phyloP scores from a whole-genome alignment of 352 stramenopile genomes.

The Phytophthora macrochlamydospora region DNA sequence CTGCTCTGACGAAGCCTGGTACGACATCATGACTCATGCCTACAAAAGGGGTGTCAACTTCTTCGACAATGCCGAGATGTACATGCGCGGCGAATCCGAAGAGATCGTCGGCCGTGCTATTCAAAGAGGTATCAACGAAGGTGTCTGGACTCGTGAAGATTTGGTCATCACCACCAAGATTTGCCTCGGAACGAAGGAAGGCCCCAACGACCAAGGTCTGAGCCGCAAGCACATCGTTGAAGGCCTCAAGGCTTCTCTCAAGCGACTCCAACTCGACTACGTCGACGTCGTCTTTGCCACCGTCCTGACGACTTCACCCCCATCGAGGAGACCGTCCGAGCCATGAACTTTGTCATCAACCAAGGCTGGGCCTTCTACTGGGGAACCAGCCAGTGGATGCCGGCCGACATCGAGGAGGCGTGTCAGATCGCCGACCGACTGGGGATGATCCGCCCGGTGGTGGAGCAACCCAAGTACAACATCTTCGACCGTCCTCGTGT shows the following conservation, averaged over 20 bases:
- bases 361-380: slow-evolving; percentile 32
- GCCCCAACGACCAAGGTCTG: slow-evolving; percentile 16
- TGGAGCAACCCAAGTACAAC: slow-evolving; percentile 72
- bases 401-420: slow-evolving; percentile 59
- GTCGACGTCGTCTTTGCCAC: slow-evolving; percentile 42
- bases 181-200: slow-evolving; percentile 29
- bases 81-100: slow-evolving; percentile 28
- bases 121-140: slow-evolving; percentile 31
- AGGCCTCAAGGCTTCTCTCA: slow-evolving; percentile 32
- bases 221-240: slow-evolving; percentile 35
- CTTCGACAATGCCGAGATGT: slow-evolving; percentile 57
- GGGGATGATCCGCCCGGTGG: slow-evolving; percentile 35
- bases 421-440: slow-evolving; percentile 33
- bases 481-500: slow-evolving; percentile 66
- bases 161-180: slow-evolving; percentile 57
- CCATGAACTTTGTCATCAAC: slow-evolving; percentile 29
- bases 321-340: slow-evolving; percentile 32
- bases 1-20: slow-evolving; percentile 23
- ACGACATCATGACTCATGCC: slow-evolving; percentile 38
- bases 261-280: slow-evolving; percentile 34
- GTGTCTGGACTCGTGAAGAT: slow-evolving; percentile 39
- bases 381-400: slow-evolving; percentile 56
- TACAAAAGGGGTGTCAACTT: slow-evolving; percentile 57
- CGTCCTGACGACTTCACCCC: slow-evolving; percentile 40
- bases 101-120: slow-evolving; percentile 35